Conservation (phyloP, 805 yeast species). For the Candida glaebosa region DNA sequence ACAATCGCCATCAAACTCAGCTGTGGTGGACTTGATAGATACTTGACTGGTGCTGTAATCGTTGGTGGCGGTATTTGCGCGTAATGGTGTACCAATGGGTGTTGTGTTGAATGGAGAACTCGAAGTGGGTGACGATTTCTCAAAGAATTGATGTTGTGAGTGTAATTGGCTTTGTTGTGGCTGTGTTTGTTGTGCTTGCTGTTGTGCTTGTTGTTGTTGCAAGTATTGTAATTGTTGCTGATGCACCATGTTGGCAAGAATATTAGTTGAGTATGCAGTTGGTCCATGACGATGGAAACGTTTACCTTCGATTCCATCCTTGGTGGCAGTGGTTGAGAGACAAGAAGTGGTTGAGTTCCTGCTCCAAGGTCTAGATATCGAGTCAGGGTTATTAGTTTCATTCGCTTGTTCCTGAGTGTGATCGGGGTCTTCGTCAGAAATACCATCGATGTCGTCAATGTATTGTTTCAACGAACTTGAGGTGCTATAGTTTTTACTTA, state of each 20-base stretch:
- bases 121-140: constrained; percentile 3
- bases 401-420: not conserved
- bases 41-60: constrained; percentile 11
- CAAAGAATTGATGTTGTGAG: constrained; percentile 1
- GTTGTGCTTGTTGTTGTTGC: constrained; percentile 2
- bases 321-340: constrained; percentile 69
- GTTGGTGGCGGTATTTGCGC: not conserved
- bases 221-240: constrained; percentile 9
- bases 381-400: not conserved
- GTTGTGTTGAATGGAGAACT: constrained; percentile 2
- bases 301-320: constrained; percentile 70
- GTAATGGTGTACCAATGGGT: constrained; percentile 2
- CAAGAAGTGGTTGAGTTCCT: constrained; percentile 63
- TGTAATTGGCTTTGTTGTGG: not conserved
- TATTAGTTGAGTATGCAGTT: constrained; percentile 30
- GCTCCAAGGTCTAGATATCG: constrained; percentile 50
- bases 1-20: constrained; percentile 25
- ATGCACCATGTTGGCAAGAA: constrained; percentile 26
- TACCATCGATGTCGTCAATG: constrained; percentile 2
- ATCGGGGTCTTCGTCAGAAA: not conserved
- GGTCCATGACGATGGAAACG: constrained; percentile 45
- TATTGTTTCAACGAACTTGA: constrained; percentile 1
- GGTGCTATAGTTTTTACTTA: not conserved
- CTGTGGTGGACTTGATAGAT: constrained; percentile 25
- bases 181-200: not conserved